These are phyloP conservation scores for Bryoglossum gracile DNA, from an alignment of 495 filamentous ascomycete genomes.

Conservation along the genomic window DNA sequence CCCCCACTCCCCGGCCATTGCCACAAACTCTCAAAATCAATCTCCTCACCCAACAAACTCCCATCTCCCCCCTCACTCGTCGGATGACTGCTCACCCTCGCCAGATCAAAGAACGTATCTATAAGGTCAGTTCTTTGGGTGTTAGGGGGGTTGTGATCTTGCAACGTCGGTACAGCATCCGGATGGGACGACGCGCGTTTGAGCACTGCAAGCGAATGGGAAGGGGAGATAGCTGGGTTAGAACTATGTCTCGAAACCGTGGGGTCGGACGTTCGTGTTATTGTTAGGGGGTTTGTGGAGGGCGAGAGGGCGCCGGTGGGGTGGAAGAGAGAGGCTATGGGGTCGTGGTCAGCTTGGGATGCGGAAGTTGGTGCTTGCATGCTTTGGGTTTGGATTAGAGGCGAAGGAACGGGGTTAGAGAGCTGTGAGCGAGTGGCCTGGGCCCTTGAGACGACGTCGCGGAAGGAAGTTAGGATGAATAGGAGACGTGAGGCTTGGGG, in stretches of 20 bases:
- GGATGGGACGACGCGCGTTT: conserved; percentile 25
- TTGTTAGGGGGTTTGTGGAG: not conserved
- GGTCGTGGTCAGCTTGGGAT: not conserved
- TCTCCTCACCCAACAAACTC: conserved; percentile 35
- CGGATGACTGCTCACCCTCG: conserved; percentile 38
- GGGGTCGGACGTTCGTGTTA: not conserved
- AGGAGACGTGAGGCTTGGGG: conserved; percentile 56
- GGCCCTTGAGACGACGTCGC: conserved; percentile 37
- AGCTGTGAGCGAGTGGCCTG: conserved; percentile 11
- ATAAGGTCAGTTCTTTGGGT: conserved; percentile 28
- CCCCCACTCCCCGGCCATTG: conserved; percentile 28
- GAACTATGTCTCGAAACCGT: not conserved
- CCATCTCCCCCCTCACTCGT: conserved; percentile 28
- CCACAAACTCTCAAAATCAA: conserved; percentile 53
- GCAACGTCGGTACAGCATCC: not conserved
- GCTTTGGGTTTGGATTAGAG: not conserved
- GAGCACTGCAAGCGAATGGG: conserved; percentile 31
- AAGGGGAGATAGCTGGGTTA: not conserved
- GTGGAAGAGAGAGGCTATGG: conserved; percentile 1
- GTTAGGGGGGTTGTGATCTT: not conserved
- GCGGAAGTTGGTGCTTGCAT: not conserved
- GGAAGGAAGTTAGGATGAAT: conserved; percentile 58
- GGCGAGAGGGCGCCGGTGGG: not conserved
- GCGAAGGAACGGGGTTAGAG: no score
- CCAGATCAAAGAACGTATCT: conserved; percentile 38